Base-by-base conservation (phyloP, 1,284 basidiomycete species). In the Meripilus lineatus region DNA sequence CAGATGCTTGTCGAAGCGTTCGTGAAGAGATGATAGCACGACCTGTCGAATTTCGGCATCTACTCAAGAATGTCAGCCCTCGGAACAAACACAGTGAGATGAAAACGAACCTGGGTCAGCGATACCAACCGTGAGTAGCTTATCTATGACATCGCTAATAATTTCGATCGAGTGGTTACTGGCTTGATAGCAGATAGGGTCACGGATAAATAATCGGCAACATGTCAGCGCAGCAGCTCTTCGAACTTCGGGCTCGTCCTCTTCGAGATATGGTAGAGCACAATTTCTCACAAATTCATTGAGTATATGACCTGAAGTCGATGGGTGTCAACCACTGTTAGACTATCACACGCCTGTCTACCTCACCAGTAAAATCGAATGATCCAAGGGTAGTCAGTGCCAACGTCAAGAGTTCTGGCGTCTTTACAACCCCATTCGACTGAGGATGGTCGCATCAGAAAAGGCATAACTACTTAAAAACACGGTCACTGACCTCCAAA, bases 161-260 rank as follows among this genome's bases (percentile, higher is more conserved):
- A 99, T 88, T 61, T 98, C 93, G 49, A 97, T 95, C 4, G 95
- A 92, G 63, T 98, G 92, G 58, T 88, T 93, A 68, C 93, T 96
- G 15, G 91, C 88, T 68, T 98, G 94, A 57, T 90, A 93, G 64
- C 92, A 94, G 48, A 99, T 97, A 0, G 95, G 95, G 64, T 99
- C 96, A 50, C 88, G 84, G 46, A 95, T 84, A 58, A 98, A 96
- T 30, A 94, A 77, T 47, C 78, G 83, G 54, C 93, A 97, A 58
- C 94, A 98, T 0, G 94, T 95, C 42, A 92, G 65, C 2, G 96
- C 94, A 13, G 96, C 94, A 14, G 93, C 92, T 44, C 88, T 79
- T 17, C 96, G 79, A 4, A 99, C 88, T 45, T 95, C 92, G 1
- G 88, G 65, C 54, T 86, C 81, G 59, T 99, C 96, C 56, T 97